phyloP scores from a whole-genome alignment of 1,139 yeast genomes.

The Waltiozyma sp. region DNA sequence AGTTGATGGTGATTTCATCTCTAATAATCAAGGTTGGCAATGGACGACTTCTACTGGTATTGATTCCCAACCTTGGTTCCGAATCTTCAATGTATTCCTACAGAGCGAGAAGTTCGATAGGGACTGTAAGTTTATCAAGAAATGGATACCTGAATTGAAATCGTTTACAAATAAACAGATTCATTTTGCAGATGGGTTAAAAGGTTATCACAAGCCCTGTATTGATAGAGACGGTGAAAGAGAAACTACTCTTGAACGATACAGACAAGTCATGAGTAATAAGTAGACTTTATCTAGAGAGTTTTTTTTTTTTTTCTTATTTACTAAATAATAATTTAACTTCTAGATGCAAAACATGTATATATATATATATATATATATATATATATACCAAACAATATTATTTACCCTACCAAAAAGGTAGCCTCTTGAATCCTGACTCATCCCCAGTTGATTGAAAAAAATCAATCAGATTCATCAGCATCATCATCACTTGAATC shows the following conservation, averaged over 20 bases:
- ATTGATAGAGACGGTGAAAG: constrained; percentile 29
- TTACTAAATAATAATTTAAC: background rate
- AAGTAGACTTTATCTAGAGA: background rate
- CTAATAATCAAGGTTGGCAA: constrained; percentile 52
- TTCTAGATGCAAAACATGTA: background rate
- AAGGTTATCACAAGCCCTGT: constrained; percentile 33
- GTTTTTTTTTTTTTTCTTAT: no score
- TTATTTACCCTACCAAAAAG: no score
- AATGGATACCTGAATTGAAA: constrained; percentile 40
- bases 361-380: no score
- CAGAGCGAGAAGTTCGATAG: constrained; percentile 41
- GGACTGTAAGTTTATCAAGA: constrained; percentile 32
- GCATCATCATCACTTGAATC: constrained; percentile 21
- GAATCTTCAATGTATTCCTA: constrained; percentile 41
- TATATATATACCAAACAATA: no score
- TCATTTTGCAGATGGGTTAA: constrained; percentile 19
- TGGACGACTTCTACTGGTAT: constrained; percentile 40
- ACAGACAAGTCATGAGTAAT: constrained; percentile 20
- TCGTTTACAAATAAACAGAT: constrained; percentile 16
- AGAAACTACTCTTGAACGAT: constrained; percentile 29
- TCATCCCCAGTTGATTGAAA: no score
- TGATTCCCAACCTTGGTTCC: constrained; percentile 46
- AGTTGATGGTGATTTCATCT: constrained; percentile 42
- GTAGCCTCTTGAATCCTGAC: no score
- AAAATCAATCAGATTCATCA: constrained; percentile 3